phyloP scores from a whole-genome alignment of 2,329 filamentous ascomycete genomes.

The Tolypocladium inflatum region DNA sequence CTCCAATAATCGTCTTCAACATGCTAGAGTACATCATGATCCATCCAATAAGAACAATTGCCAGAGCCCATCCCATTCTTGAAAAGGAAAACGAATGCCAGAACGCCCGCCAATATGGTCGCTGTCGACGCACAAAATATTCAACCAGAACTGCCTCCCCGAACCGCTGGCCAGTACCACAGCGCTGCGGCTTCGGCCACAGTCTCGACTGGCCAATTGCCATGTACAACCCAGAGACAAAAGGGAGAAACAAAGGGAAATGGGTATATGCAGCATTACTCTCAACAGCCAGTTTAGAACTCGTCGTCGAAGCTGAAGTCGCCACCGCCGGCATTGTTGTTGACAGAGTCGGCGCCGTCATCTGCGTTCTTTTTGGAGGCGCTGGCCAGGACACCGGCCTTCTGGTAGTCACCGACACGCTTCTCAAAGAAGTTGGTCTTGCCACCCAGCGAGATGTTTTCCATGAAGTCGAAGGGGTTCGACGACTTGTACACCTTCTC shows the following conservation, averaged over 20 bases:
- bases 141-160: neutral
- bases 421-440: conserved; percentile 99
- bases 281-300: conserved; percentile 54
- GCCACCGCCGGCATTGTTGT: conserved; percentile 50
- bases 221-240: conserved; percentile 13
- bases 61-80: neutral
- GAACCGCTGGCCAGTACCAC: neutral
- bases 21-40: conserved; percentile 9
- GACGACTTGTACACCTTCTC: conserved; percentile 84
- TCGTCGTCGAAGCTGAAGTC: conserved; percentile 95
- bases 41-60: conserved; percentile 6
- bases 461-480: conserved; percentile 99
- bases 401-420: conserved; percentile 98
- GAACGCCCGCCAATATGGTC: neutral
- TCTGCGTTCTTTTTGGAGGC: conserved; percentile 63
- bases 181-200: neutral
- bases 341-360: conserved; percentile 24
- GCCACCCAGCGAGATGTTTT: conserved; percentile 96
- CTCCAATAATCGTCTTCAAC: neutral
- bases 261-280: conserved; percentile 15
- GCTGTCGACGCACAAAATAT: neutral
- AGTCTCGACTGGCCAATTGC: conserved; percentile 9
- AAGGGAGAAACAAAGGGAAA: conserved; percentile 4
- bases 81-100: conserved; percentile 3
- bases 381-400: conserved; percentile 96